These are phyloP conservation scores for Globisporangium iwayamae DNA, from an alignment of 352 stramenopile genomes.

Conservation along the genomic window DNA sequence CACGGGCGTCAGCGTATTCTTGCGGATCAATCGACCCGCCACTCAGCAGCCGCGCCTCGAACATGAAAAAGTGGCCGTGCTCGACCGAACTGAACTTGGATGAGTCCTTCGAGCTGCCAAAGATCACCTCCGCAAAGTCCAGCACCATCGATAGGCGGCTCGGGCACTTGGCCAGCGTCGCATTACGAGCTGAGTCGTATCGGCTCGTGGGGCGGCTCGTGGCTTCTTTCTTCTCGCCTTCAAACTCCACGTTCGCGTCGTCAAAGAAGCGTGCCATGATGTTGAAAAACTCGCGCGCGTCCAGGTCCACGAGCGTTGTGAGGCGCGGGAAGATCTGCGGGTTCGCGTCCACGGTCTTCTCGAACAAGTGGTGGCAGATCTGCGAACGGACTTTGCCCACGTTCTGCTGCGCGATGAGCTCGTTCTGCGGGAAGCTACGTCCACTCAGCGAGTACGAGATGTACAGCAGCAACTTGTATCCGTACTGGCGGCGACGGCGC, in stretches of 20 bases:
- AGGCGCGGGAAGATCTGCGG: slow-evolving; percentile 76
- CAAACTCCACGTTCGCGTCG: slow-evolving; percentile 80
- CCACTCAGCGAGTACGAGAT: slow-evolving; percentile 90
- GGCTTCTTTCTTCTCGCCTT: slow-evolving; percentile 67
- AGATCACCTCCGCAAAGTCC: slow-evolving; percentile 78
- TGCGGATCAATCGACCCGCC: slow-evolving; percentile 78
- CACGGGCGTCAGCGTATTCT: slow-evolving; percentile 74
- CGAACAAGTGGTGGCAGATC: slow-evolving; percentile 87
- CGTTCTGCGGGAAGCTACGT: slow-evolving; percentile 86
- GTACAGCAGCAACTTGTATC: slow-evolving; percentile 89
- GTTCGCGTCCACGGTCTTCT: slow-evolving; percentile 40
- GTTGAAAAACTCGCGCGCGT: slow-evolving; percentile 79
- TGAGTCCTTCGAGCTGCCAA: slow-evolving; percentile 36
- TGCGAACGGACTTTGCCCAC: slow-evolving; percentile 65
- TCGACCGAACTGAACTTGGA: slow-evolving; percentile 74
- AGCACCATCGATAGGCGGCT: slow-evolving; percentile 82
- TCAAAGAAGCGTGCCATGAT: slow-evolving; percentile 81
- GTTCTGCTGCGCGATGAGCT: slow-evolving; percentile 59
- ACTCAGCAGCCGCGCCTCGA: slow-evolving; percentile 83
- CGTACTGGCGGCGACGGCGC: slow-evolving; percentile 63
- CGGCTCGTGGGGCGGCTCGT: slow-evolving; percentile 47
- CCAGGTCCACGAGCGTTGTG: slow-evolving; percentile 68
- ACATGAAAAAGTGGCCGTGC: slow-evolving; percentile 89
- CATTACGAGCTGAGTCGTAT: slow-evolving; percentile 76
- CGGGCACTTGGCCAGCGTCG: slow-evolving; percentile 68